Base-by-base conservation (phyloP, 108 stramenopile species). In the Fistulifera pelliculosa region DNA sequence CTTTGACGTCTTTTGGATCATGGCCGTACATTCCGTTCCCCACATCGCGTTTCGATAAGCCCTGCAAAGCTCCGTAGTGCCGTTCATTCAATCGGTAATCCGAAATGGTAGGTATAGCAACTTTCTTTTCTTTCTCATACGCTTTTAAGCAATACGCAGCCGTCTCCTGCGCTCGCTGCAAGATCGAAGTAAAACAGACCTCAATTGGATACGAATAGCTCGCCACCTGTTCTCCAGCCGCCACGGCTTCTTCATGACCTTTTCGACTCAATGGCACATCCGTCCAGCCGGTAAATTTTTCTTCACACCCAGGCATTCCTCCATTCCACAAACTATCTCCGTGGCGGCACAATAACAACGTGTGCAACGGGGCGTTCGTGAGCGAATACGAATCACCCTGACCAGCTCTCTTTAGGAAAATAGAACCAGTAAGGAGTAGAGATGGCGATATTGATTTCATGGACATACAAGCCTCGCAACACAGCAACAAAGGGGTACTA, bases 201-300 rank as follows among this genome's bases (percentile, higher is more conserved):
- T 80, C 78, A 40, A 78, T 74, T 13, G 41, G 54, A 21, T 63
- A 49, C 23, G 60, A 38, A 47, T 53, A 74, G 22, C 35, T 47
- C 43, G 55, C 38, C 18, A 74, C 45, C 35, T 71, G 41, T 39
- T 51, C 39, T 6, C 74, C 82, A 11, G 74, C 71, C 0, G 39
- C 45, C 25, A 65, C 54, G 17, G 76, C 75, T 58, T 83, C 82
- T 13, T 27, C 16, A 15, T 71, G 66, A 10, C 82, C 82, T 23
- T 61, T 72, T 21, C 65, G 62, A 3, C 70, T 69, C 41, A 83
- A 58, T 1, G 66, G 70, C 0, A 83, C 67, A 47, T 83, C 78
- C 2, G 64, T 75, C 82, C 82, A 83, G 0, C 82, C 82, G 7
- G 82, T 83, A 51, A 83, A 83, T 27, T 71, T 80, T 62, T 80